These are phyloP conservation scores for Globisporangium sylvaticum DNA, from an alignment of 352 stramenopile species.

Conservation along the genomic window DNA sequence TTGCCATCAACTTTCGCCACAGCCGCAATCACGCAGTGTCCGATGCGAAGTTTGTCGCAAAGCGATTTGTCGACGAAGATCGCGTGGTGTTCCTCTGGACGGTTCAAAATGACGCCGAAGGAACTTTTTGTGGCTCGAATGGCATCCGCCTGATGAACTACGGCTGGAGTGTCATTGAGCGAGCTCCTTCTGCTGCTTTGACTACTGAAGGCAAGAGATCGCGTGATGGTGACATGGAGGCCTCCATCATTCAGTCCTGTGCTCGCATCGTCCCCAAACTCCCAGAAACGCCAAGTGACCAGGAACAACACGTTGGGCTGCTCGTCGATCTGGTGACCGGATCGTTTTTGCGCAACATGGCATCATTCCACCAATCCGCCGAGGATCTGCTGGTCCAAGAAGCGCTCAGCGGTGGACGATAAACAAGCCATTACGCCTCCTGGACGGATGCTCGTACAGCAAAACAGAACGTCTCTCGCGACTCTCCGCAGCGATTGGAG, in stretches of 20 bases:
- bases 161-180: constrained; percentile 24
- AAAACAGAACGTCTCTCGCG: no score
- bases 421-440: not conserved
- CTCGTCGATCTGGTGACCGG: constrained; percentile 13
- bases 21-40: constrained; percentile 12
- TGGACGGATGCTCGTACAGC: not conserved
- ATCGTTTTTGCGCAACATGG: constrained; percentile 16
- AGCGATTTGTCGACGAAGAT: constrained; percentile 2
- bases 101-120: not conserved
- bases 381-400: constrained; percentile 11
- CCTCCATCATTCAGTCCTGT: constrained; percentile 1
- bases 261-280: not conserved
- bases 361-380: constrained; percentile 6
- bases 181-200: not conserved
- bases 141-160: constrained; percentile 16
- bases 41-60: constrained; percentile 2
- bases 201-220: not conserved
- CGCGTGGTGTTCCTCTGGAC: constrained; percentile 2
- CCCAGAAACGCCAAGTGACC: not conserved
- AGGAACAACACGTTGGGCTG: not conserved
- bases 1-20: constrained; percentile 6
- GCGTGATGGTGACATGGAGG: not conserved
- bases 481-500: no score
- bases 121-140: not conserved
- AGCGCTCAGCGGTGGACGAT: not conserved